Base-by-base conservation (phyloP, 1,284 basidiomycete species). In the Afroboletus lepidellus region DNA sequence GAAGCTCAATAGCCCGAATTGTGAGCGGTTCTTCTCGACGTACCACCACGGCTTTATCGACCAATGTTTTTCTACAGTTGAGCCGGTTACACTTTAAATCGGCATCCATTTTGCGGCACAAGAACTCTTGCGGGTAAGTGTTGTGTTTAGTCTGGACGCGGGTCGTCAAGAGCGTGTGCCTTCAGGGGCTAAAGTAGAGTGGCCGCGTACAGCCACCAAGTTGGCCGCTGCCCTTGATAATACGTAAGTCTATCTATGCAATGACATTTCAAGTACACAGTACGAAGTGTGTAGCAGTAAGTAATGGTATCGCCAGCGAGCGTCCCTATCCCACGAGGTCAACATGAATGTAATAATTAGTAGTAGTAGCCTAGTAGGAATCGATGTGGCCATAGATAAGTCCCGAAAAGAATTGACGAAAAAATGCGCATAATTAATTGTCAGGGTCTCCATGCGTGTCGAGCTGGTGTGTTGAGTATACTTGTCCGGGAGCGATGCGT, bases 11-110 rank as follows among this genome's bases (percentile, higher is more conserved):
- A 13, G 5, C 9, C 25, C 16, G 56, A 73, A 71, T 13, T n/a
- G 20, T 5, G n/a, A 68, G 71, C 69, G 11, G 41, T 46, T 44
- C 23, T 45, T 34, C 12, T 25, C 18, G 20, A 75, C 86, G 69
- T 61, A 90, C 87, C 57, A 92, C 89, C 16, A 92, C 89, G 2
- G 89, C 89, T 67, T 89, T 91, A 60, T 90, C 89, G 2, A 74
- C 73, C 46, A 92, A 66, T 2, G 75, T 56, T 60, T 77, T 78
- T 52, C 88, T 79, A 66, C 88, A 90, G 25, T 80, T 84, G 50
- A 90, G 73, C 33, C 82, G 77, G 66, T 92, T 92, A 66, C 89
- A 92, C 60, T 83, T 87, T 43, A 92, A 71, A 39, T 81, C 73
- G 20, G 62, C 64, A 56, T 74, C 77, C 76, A 78, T 78, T 44